A percentile compares a stretch with the other conserved stretches of the same genome.
Evolutionary conservation across 2,329 filamentous ascomycete genomes (phyloP).

Genomic region (Aspergillus udagawae): DNA sequence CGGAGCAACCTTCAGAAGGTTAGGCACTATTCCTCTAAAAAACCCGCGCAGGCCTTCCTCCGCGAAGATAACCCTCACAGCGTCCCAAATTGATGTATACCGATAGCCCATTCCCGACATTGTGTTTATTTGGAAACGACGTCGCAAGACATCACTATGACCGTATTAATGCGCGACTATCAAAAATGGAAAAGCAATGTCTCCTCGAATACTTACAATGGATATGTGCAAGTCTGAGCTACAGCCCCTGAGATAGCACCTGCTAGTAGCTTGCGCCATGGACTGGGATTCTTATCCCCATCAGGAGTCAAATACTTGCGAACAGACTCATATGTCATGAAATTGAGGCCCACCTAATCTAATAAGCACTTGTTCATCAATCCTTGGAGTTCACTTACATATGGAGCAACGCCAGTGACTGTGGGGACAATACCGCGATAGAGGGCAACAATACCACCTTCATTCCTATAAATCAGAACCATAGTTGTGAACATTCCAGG

Average conservation of each 20-base stretch:
- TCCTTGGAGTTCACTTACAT: slow-evolving; percentile 52
- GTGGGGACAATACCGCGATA: slow-evolving; percentile 94
- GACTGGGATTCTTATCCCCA: slow-evolving; percentile 76
- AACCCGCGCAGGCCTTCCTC: slow-evolving; percentile 82
- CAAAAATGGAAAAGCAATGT: neutral
- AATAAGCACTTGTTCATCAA: neutral
- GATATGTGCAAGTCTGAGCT: slow-evolving; percentile 96
- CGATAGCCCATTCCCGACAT: slow-evolving; percentile 98
- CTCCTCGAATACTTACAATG: slow-evolving; percentile 68
- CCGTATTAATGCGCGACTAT: slow-evolving; percentile 4
- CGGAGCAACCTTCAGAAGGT: slow-evolving; percentile 92
- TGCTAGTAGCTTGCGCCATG: slow-evolving; percentile 76
- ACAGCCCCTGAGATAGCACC: slow-evolving; percentile 94
- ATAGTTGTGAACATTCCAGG: slow-evolving; percentile 92
- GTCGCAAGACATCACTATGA: slow-evolving; percentile 77
- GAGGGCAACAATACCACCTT: slow-evolving; percentile 80
- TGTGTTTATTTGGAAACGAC: slow-evolving; percentile 96
- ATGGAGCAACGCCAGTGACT: slow-evolving; percentile 90
- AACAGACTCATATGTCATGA: slow-evolving; percentile 95
- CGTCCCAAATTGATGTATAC: slow-evolving; percentile 83
- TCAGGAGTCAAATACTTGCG: slow-evolving; percentile 80
- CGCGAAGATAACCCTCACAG: slow-evolving; percentile 72
- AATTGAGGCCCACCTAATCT: slow-evolving; percentile 81
- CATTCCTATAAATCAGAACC: slow-evolving; percentile 78
- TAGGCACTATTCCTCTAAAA: slow-evolving; percentile 95